Base-by-base conservation (phyloP, 441 rosid genomes). In the Erodium texanum region DNA sequence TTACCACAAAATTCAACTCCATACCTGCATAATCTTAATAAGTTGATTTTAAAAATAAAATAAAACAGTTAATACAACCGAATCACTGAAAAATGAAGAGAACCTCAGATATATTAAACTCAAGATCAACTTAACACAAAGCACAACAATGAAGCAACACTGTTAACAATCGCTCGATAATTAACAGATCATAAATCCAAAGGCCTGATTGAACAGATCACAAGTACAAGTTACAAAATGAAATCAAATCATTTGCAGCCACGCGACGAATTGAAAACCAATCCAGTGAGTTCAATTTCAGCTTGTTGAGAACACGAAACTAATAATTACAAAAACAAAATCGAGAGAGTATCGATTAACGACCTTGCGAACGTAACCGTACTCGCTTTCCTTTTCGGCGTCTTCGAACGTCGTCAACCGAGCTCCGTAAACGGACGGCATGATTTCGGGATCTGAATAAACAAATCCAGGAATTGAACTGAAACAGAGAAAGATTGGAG, bases 321-420 rank as follows among this genome's bases (percentile, higher is more conserved):
- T 32, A 7, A 32, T 3, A 32, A 32, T 32, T 32, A 32, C 36
- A 32, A 32, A 32, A 32, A 32, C 2, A 32, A 32, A 32, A 32
- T 32, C 36, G 36, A 32, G 24, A 54, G 52, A 29, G 58, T 14
- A 29, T 24, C 0, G 67, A 71, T 11, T n/a, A 10, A 20, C 1
- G 23, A 95, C 99, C 97, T 95, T 92, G 68, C 98, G 99, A 73
- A 95, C 96, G 67, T 92, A 90, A 68, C 99, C 98, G 5, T 32
- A 32, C 36, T 32, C 36, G 36, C 36, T 32, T 7, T 32, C 36
- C 36, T 32, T 32, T 7, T 95, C 97, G 36, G 89, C 77, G 68
- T 95, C 99, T 79, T 95, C 99, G 70, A 95, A 95, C 18, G 99
- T 89, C 19, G 98, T 95, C 77, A 95, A 77, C 66, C 93, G 85